Conservation (phyloP, 306 rosid genomes). For the Cucurbita pepo region DNA sequence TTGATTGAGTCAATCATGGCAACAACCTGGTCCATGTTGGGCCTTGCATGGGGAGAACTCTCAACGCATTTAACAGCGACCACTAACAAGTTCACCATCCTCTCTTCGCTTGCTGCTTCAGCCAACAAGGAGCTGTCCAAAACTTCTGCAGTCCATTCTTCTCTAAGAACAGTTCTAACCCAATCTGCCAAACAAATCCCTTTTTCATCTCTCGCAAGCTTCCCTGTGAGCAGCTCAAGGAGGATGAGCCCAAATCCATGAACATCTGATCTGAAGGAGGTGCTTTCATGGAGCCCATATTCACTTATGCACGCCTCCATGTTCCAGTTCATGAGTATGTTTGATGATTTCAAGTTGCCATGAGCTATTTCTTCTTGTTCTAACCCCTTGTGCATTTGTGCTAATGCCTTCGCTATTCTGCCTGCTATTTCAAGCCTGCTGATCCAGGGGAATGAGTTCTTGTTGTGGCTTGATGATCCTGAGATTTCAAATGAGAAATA, state of each 20-base stretch:
- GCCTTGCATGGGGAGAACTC: conserved; percentile 40
- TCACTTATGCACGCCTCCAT: conserved; percentile 73
- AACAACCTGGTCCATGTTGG: conserved; percentile 56
- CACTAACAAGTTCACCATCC: conserved; percentile 66
- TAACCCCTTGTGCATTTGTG: conserved; percentile 57
- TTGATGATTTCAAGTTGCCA: conserved; percentile 67
- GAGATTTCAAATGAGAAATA: conserved; percentile 7
- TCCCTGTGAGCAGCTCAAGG: conserved; percentile 76
- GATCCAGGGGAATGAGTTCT: conserved; percentile 40
- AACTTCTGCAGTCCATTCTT: conserved; percentile 89
- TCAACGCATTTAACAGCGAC: conserved; percentile 65
- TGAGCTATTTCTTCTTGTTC: conserved; percentile 41
- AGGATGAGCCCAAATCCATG: conserved; percentile 65
- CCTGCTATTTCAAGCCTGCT: conserved; percentile 51
- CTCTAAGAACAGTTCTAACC: conserved; percentile 62
- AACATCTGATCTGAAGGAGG: conserved; percentile 35
- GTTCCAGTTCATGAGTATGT: conserved; percentile 48
- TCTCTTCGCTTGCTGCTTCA: conserved; percentile 67
- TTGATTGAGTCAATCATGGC: conserved; percentile 40
- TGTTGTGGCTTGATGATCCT: conserved; percentile 23
- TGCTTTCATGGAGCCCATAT: conserved; percentile 32
- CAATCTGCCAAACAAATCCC: conserved; percentile 62
- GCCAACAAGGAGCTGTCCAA: conserved; percentile 40
- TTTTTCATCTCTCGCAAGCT: conserved; percentile 28
- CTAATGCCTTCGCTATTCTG: conserved; percentile 39